phyloP scores from a whole-genome alignment of 2,329 filamentous ascomycete species.

The Paraconiothyrium sp. region DNA sequence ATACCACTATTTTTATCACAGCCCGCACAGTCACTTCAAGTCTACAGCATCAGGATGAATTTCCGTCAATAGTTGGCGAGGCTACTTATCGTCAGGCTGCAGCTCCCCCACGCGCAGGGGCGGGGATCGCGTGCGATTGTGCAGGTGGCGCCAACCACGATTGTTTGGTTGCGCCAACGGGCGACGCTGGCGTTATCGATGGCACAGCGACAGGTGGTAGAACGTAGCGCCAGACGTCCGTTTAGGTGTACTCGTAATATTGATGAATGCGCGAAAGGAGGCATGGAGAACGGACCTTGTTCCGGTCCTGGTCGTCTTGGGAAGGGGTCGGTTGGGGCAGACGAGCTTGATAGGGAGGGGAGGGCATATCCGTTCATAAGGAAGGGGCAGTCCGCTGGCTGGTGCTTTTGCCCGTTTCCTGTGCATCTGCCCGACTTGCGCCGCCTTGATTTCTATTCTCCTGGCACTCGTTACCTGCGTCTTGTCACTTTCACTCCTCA shows the following conservation, averaged over 20 bases:
- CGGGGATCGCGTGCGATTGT: conserved; percentile 4
- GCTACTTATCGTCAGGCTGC: conserved; percentile 14
- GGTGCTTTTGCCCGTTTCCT: conserved; percentile 5
- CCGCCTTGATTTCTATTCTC: too few relatives aligned
- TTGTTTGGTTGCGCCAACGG: conserved; percentile 3
- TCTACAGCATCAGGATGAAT: neutral
- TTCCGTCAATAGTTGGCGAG: neutral
- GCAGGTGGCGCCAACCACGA: conserved; percentile 5
- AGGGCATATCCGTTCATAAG: conserved; percentile 4
- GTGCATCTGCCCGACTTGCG: neutral
- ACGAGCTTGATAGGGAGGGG: conserved; percentile 8
- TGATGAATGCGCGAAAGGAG: conserved; percentile 2
- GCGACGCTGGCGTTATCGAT: conserved; percentile 12
- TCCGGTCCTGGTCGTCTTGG: neutral
- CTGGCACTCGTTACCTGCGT: neutral
- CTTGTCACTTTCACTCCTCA: neutral
- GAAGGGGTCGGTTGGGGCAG: neutral
- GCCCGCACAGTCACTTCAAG: neutral
- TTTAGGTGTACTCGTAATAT: neutral
- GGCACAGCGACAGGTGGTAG: conserved; percentile 12
- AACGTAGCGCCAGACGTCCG: neutral
- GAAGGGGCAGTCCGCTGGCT: conserved; percentile 9
- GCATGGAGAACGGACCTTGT: neutral
- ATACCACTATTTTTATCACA: neutral
- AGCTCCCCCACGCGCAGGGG: neutral